Conservation (phyloP, 202 grass and related monocot genomes). For the Eragrostis tef region DNA sequence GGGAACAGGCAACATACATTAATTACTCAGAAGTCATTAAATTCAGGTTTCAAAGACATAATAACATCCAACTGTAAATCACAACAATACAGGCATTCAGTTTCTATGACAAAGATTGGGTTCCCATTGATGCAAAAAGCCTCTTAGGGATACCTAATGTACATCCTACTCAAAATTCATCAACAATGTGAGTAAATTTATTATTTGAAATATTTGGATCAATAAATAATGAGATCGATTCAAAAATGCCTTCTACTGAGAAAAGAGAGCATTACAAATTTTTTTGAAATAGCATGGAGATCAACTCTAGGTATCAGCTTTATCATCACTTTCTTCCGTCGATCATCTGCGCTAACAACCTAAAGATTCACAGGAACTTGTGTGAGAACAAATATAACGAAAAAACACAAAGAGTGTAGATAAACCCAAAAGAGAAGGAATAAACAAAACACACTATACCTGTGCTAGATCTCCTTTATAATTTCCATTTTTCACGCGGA, state of each 20-base stretch:
- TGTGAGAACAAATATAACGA: conserved; percentile 42
- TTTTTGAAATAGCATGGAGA: conserved; percentile 84
- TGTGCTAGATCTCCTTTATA: conserved; percentile 98
- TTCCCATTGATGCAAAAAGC: not conserved
- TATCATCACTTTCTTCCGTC: conserved; percentile 72
- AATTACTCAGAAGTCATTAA: not conserved
- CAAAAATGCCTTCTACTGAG: conserved; percentile 23
- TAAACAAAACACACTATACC: conserved; percentile 46
- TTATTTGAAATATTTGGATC: not conserved
- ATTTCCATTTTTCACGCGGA: conserved; percentile 88
- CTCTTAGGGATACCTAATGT: not conserved
- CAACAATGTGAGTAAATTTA: not conserved
- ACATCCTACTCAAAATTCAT: not conserved
- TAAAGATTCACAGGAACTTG: conserved; percentile 45
- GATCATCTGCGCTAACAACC: conserved; percentile 73
- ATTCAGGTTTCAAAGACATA: conserved; percentile 7
- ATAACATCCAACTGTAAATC: not conserved
- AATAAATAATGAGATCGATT: conserved; percentile 17
- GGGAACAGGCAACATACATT: conserved; percentile 5
- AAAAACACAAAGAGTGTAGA: conserved; percentile 24
- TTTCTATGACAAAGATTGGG: conserved; percentile 38
- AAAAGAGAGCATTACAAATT: conserved; percentile 66
- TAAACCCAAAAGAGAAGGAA: conserved; percentile 22
- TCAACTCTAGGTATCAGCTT: conserved; percentile 95
- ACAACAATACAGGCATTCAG: conserved; percentile 9